phyloP scores from a whole-genome alignment of 2,329 filamentous ascomycete species.

The Alternaria sp. region DNA sequence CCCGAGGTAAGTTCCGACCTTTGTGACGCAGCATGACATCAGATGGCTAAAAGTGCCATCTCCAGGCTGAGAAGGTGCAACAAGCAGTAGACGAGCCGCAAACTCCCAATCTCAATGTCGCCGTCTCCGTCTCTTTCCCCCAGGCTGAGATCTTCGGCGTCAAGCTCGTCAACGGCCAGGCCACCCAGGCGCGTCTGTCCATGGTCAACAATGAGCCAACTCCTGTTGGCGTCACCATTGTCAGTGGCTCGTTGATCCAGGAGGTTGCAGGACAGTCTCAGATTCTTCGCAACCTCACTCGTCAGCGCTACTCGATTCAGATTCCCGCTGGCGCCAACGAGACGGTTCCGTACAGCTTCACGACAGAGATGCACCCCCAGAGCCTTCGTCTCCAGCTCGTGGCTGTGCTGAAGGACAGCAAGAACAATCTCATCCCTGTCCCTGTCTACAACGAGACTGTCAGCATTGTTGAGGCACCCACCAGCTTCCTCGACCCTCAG shows the following conservation, averaged over 20 bases:
- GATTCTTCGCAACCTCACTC: constrained; percentile 85
- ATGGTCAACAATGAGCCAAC: constrained; percentile 83
- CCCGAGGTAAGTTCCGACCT: constrained; percentile 62
- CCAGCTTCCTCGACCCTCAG: constrained; percentile 92
- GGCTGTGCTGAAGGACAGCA: constrained; percentile 73
- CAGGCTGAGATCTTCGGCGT: constrained; percentile 86
- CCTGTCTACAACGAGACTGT: constrained; percentile 83
- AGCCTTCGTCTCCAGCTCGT: constrained; percentile 81
- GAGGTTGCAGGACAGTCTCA: constrained; percentile 62
- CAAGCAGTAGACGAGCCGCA: constrained; percentile 69
- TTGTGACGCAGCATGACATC: constrained; percentile 47
- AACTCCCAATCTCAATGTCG: constrained; percentile 66
- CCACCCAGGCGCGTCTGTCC: constrained; percentile 82
- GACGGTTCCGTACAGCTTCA: constrained; percentile 82
- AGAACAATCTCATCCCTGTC: constrained; percentile 77
- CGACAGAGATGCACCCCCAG: constrained; percentile 90
- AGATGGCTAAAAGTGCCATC: constrained; percentile 35
- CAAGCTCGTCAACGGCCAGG: constrained; percentile 91
- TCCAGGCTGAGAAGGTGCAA: constrained; percentile 46
- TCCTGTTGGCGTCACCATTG: constrained; percentile 76
- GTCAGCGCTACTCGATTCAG: constrained; percentile 74
- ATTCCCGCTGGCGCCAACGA: constrained; percentile 79
- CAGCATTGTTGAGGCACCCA: constrained; percentile 86
- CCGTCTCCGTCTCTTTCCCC: constrained; percentile 67
- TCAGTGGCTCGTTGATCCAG: constrained; percentile 77